These are phyloP conservation scores for Lipomyces orientalis DNA, from an alignment of 805 yeast genomes.

Conservation along the genomic window DNA sequence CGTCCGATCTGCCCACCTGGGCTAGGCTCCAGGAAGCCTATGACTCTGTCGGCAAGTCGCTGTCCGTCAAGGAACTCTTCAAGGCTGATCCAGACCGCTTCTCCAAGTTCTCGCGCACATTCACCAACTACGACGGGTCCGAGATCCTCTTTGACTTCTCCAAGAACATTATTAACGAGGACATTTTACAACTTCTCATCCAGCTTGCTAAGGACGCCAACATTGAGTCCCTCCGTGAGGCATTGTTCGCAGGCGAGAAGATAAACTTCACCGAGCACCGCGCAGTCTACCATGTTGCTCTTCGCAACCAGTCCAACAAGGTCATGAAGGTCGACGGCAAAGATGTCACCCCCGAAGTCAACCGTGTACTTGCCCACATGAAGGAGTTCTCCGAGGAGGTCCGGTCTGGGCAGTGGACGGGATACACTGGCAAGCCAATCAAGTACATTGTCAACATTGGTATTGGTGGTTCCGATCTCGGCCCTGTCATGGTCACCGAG, in stretches of 20 bases:
- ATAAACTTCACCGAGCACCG: constrained; percentile 95
- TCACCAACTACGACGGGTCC: constrained; percentile 84
- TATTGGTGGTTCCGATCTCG: constrained; percentile 98
- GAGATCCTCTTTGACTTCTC: constrained; percentile 93
- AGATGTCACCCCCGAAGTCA: constrained; percentile 90
- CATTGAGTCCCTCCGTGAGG: constrained; percentile 85
- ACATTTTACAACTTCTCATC: constrained; percentile 68
- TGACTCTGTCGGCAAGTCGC: constrained; percentile 68
- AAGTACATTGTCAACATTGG: constrained; percentile 97
- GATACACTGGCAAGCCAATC: constrained; percentile 93
- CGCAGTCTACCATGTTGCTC: constrained; percentile 96
- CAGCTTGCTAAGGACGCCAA: constrained; percentile 88
- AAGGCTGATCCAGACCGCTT: constrained; percentile 74
- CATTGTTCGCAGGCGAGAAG: constrained; percentile 89
- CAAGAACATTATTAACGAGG: constrained; percentile 90
- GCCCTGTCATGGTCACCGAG: constrained; percentile 99
- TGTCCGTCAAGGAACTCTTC: constrained; percentile 81
- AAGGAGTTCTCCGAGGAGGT: constrained; percentile 89
- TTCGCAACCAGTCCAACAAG: constrained; percentile 88
- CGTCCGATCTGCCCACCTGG: constrained; percentile 85
- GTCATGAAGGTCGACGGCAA: constrained; percentile 87
- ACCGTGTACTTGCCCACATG: constrained; percentile 91
- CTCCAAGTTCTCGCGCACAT: constrained; percentile 74
- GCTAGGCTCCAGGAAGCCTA: constrained; percentile 71
- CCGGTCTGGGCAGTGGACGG: constrained; percentile 94